These are phyloP conservation scores for Moesziomyces globuligerus DNA, from an alignment of 1,284 basidiomycete species.

Conservation along the genomic window DNA sequence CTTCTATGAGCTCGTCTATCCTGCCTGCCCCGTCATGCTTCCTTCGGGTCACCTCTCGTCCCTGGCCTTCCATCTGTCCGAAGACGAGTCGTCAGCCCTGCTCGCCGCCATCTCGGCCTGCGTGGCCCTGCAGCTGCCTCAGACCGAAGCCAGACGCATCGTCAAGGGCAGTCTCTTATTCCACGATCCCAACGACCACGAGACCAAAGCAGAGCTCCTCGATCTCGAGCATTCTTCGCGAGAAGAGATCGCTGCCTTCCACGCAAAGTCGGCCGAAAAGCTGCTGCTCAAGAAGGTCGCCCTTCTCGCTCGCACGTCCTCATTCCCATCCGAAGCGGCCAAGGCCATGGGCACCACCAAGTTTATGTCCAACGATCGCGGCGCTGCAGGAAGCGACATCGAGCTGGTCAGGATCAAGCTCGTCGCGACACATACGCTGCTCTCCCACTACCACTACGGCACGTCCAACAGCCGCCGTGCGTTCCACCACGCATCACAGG, in stretches of 20 bases:
- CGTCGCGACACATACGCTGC: slow-evolving; percentile 53
- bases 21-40: slow-evolving; percentile 54
- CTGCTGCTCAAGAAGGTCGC: slow-evolving; percentile 48
- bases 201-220: slow-evolving; percentile 43
- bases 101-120: slow-evolving; percentile 52
- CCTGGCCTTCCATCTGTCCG: slow-evolving; percentile 58
- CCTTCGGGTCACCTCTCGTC: slow-evolving; percentile 57
- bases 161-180: slow-evolving; percentile 47
- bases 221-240: slow-evolving; percentile 44
- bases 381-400: slow-evolving; percentile 33
- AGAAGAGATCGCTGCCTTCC: slow-evolving; percentile 54
- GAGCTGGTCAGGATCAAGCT: slow-evolving; percentile 56
- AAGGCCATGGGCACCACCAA: slow-evolving; percentile 31
- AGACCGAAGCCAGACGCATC: slow-evolving; percentile 50
- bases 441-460: slow-evolving; percentile 59
- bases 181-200: slow-evolving; percentile 39
- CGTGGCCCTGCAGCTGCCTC: slow-evolving; percentile 51
- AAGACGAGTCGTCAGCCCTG: slow-evolving; percentile 57
- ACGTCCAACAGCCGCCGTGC: slow-evolving; percentile 42
- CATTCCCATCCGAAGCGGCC: slow-evolving; percentile 28
- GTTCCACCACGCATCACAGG: slow-evolving; percentile 53
- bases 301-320: slow-evolving; percentile 29
- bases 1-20: slow-evolving; percentile 61
- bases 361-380: slow-evolving; percentile 20
- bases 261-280: slow-evolving; percentile 54